A percentile compares a stretch with the other conserved stretches of the same genome.
Evolutionary conservation across 2,329 filamentous ascomycete genomes (phyloP).

Genomic region (Zopfia rhizophila): DNA sequence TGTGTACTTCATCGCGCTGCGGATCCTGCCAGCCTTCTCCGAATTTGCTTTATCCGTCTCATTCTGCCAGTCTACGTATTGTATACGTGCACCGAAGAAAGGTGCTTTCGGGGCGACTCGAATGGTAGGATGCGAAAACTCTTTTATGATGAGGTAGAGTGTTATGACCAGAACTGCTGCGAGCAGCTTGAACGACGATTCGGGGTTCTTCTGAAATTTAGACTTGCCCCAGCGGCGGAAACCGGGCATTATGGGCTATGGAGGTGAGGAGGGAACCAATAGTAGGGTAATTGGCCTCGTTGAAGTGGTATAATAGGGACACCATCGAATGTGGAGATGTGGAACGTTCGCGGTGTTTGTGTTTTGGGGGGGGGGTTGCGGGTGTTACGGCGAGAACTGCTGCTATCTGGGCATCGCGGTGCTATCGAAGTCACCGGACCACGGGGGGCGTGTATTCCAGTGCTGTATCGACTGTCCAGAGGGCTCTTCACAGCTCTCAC

Average conservation of each 20-base stretch:
- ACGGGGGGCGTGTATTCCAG: no score
- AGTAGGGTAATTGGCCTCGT: not conserved
- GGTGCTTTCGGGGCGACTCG: conserved; percentile 22
- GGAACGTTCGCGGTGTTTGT: no score
- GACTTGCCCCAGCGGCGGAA: conserved; percentile 50
- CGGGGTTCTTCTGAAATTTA: conserved; percentile 51
- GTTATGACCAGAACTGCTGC: conserved; percentile 52
- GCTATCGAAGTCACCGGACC: no score
- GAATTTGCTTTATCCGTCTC: conserved; percentile 47
- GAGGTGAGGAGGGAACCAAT: not conserved
- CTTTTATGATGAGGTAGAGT: conserved; percentile 53
- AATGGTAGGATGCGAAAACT: conserved; percentile 46
- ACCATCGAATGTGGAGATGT: no score
- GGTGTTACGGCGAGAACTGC: no score
- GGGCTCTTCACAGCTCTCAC: no score
- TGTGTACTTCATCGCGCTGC: conserved; percentile 53
- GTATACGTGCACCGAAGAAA: conserved; percentile 41
- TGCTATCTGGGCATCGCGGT: no score
- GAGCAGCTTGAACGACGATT: conserved; percentile 55
- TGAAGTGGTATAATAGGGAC: not conserved
- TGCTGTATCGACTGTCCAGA: no score
- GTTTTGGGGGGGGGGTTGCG: no score
- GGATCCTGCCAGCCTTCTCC: conserved; percentile 44
- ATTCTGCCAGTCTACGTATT: conserved; percentile 46
- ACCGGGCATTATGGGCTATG: conserved; percentile 38